Evolutionary conservation across 225 moss, liverwort and hornwort genomes (phyloP).

Genomic region (Physcomitrium patens): DNA sequence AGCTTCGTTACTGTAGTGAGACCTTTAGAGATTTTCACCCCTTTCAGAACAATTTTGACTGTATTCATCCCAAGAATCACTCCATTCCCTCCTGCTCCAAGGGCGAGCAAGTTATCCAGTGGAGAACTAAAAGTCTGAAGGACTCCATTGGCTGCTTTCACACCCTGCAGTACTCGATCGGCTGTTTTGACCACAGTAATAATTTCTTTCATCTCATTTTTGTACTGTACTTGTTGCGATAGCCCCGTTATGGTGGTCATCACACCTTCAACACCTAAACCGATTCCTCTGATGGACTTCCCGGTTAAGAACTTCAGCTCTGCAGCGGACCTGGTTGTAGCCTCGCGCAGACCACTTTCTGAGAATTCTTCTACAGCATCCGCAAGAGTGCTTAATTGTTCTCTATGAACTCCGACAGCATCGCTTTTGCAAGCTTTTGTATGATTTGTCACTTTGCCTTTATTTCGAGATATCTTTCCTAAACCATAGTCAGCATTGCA

Average conservation of each 20-base stretch:
- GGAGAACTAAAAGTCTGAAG: constrained; percentile 64
- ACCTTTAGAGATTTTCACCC: constrained; percentile 90
- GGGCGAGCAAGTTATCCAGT: constrained; percentile 57
- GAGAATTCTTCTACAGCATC: constrained; percentile 22
- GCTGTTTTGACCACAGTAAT: constrained; percentile 76
- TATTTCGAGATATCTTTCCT: constrained; percentile 32
- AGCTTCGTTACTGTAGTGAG: constrained; percentile 67
- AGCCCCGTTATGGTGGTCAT: constrained; percentile 52
- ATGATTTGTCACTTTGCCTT: constrained; percentile 29
- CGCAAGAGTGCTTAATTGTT: constrained; percentile 10
- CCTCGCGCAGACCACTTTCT: constrained; percentile 11
- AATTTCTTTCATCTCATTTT: constrained; percentile 57
- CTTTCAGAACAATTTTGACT: constrained; percentile 70
- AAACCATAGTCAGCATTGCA: constrained; percentile 35
- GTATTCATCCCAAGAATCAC: constrained; percentile 70
- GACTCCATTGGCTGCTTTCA: constrained; percentile 69
- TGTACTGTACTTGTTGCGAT: constrained; percentile 45
- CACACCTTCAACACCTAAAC: constrained; percentile 50
- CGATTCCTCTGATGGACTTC: constrained; percentile 25
- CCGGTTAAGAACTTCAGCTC: constrained; percentile 19
- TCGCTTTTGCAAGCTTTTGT: constrained; percentile 37
- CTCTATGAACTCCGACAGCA: constrained; percentile 23
- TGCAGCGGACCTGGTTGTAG: constrained; percentile 11
- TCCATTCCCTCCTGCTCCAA: constrained; percentile 78
- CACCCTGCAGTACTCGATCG: constrained; percentile 76